Base-by-base conservation (phyloP, 2,329 filamentous ascomycete genomes). In the Chrysosphaeria jannelii region DNA sequence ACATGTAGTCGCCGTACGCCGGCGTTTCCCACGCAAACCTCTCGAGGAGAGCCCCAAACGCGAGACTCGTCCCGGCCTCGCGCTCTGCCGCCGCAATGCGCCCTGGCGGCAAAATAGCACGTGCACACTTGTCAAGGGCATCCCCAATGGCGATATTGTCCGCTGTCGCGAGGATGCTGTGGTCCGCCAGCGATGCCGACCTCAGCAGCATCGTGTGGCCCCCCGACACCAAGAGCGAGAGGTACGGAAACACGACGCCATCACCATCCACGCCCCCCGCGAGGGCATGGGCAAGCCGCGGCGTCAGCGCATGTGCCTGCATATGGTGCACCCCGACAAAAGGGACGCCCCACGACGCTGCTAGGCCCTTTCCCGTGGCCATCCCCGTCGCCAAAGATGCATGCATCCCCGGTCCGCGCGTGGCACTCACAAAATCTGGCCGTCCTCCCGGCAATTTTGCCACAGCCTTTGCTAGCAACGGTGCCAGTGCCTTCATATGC, bases 241-340 rank as follows among this genome's bases (percentile, higher is more conserved):
- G 50, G 40, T 90, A 90, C 1, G 85, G 81, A 34, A 88, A 91
- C 1, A 44, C 36, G 8, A 3, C 9, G 10, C 6, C 9, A 9
- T 9, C n/a, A 10, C 8, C 15, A 10, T 11, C 24, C 10, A 3
- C 10, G 4, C 4, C 7, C n/a, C 8, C 14, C 14, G 6, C 14
- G 30, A 31, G 11, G 29, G 71, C 70, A 15, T 50, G 46, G 4
- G 68, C 65, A 20, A 97, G 56, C 7, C 76, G 57, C 10, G 81
- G 72, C 10, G 85, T 93, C 30, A 97, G 47, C 10, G 85, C 70
- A 43, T 97, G 85, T 8, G 79, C 85, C 41, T 91, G 79, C 85
- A 97, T 93, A 43, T 97, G 85, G 41, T 97, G 72, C 1, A 91
- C 72, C 1, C 65, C 85, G 1, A 93, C 42, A 15, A 93, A 48